These are phyloP conservation scores for Spiromyces aspiralis DNA, from an alignment of 371 early-diverging fungal species.

Conservation along the genomic window DNA sequence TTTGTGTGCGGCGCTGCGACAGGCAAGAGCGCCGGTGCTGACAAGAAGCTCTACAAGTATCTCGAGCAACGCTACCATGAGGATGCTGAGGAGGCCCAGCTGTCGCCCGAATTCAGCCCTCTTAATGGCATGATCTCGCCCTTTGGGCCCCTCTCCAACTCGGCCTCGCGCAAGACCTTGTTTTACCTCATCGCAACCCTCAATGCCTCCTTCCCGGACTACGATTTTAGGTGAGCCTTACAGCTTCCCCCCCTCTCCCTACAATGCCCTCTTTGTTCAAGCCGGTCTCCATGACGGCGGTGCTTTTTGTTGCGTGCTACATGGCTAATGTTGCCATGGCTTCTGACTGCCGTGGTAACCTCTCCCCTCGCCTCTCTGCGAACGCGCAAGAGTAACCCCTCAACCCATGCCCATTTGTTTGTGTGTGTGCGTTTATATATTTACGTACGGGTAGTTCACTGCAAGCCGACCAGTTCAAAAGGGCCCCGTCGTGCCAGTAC, in stretches of 20 bases:
- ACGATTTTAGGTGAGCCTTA: constrained; percentile 65
- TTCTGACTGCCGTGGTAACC: too few relatives aligned
- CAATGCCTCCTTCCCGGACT: constrained; percentile 86
- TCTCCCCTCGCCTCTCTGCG: too few relatives aligned
- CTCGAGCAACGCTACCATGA: constrained; percentile 58
- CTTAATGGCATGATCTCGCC: constrained; percentile 48
- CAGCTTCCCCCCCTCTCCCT: too few relatives aligned
- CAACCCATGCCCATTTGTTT: too few relatives aligned
- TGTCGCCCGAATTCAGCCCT: constrained; percentile 22
- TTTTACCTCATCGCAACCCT: constrained; percentile 83
- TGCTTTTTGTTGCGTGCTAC: too few relatives aligned
- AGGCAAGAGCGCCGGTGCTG: constrained; percentile 81
- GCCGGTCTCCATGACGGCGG: too few relatives aligned
- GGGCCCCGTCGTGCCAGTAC: constrained; percentile 47
- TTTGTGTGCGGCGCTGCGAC: background rate
- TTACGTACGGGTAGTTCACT: too few relatives aligned
- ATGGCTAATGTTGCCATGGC: too few relatives aligned
- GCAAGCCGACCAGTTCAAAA: constrained; percentile 70
- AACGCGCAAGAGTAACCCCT: too few relatives aligned
- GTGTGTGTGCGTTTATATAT: too few relatives aligned
- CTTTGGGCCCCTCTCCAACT: constrained; percentile 65
- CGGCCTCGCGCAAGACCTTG: constrained; percentile 61
- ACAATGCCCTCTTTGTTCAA: too few relatives aligned
- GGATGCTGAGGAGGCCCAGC: constrained; percentile 29
- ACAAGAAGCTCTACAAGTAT: constrained; percentile 71